phyloP scores from a whole-genome alignment of 208 protist species.

The Trypanosoma theileri region DNA sequence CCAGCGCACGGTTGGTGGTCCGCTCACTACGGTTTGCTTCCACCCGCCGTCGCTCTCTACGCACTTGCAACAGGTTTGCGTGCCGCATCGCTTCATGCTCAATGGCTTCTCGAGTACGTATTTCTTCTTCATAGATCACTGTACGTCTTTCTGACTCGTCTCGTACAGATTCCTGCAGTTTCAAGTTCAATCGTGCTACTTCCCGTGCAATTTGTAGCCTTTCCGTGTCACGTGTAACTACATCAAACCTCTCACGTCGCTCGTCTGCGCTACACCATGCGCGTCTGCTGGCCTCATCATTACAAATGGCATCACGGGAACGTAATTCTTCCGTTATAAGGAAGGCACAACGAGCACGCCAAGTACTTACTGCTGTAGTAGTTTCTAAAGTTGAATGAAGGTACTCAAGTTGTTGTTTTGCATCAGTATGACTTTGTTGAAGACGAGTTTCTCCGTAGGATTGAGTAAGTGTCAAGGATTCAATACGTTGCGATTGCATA shows the following conservation, averaged over 20 bases:
- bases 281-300: constrained; percentile 16
- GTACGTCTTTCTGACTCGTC: constrained; percentile 3
- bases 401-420: neutral
- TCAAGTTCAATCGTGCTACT: neutral
- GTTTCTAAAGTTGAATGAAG: neutral
- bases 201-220: neutral
- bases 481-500: constrained; percentile 10
- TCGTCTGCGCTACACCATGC: constrained; percentile 1
- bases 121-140: neutral
- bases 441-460: neutral
- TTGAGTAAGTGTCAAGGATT: neutral
- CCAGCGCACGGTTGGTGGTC: constrained; percentile 16
- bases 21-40: constrained; percentile 24
- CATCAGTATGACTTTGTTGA: neutral
- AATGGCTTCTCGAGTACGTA: constrained; percentile 9
- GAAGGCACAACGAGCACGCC: constrained; percentile 5
- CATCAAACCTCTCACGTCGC: constrained; percentile 1
- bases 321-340: constrained; percentile 19
- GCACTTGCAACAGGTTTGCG: constrained; percentile 11
- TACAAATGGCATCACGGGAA: constrained; percentile 10
- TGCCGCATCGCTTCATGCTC: constrained; percentile 10
- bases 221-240: neutral
- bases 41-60: constrained; percentile 4
- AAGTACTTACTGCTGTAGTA: constrained; percentile 1
- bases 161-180: neutral